phyloP scores from a whole-genome alignment of 1,139 yeast species.

The Kodamaea derodonti region DNA sequence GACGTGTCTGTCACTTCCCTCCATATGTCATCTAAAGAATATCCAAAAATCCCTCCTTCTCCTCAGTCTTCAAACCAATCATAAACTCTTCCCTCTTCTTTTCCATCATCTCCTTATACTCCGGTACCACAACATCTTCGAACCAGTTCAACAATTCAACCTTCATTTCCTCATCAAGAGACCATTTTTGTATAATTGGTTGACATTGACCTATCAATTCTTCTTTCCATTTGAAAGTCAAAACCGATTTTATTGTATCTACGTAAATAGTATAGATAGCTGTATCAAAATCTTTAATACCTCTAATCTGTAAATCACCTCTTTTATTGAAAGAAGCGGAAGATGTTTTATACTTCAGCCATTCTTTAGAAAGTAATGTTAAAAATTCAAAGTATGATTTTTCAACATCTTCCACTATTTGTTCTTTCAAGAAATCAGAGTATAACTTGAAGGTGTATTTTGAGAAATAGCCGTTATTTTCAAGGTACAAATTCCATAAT shows the following conservation, averaged over 20 bases:
- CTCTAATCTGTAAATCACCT: slow-evolving; percentile 5
- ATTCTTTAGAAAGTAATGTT: slow-evolving; percentile 18
- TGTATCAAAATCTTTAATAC: slow-evolving; percentile 15
- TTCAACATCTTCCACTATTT: slow-evolving; percentile 14
- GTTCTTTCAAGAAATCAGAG: slow-evolving; percentile 20
- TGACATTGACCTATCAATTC: slow-evolving; percentile 28
- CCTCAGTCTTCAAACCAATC: slow-evolving; percentile 23
- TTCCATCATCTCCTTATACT: slow-evolving; percentile 23
- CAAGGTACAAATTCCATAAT: slow-evolving; percentile 32
- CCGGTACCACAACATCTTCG: slow-evolving; percentile 16
- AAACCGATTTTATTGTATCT: slow-evolving; percentile 23
- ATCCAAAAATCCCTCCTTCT: slow-evolving; percentile 28
- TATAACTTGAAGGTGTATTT: slow-evolving; percentile 23
- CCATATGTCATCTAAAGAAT: slow-evolving; percentile 15
- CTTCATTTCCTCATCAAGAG: slow-evolving; percentile 30
- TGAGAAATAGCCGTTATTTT: slow-evolving; percentile 24
- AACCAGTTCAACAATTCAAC: slow-evolving; percentile 21
- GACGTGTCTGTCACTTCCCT: too few relatives aligned
- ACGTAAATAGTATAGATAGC: slow-evolving; percentile 23
- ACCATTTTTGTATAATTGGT: slow-evolving; percentile 37
- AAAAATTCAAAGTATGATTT: slow-evolving; percentile 21
- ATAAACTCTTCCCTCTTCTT: slow-evolving; percentile 25
- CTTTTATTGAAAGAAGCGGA: slow-evolving; percentile 26
- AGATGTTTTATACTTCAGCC: slow-evolving; percentile 19
- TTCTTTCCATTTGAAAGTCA: slow-evolving; percentile 27